Evolutionary conservation across 345 rosid species (phyloP).

Genomic region (Corchorus olitorius): DNA sequence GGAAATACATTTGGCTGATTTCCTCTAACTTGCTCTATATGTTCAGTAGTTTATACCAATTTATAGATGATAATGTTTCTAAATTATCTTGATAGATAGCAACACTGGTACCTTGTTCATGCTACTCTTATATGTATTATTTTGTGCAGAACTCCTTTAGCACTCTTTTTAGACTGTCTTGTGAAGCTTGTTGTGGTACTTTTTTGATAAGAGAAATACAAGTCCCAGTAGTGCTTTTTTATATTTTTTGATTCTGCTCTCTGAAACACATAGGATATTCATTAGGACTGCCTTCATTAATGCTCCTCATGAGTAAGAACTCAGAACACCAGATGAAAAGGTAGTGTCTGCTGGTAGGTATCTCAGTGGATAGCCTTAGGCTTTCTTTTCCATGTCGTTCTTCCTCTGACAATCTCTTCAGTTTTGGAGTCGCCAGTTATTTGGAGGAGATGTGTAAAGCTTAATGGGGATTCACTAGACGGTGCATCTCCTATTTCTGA

Average conservation of each 20-base stretch:
- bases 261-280: neutral
- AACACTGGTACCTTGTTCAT: neutral
- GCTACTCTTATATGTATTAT: neutral
- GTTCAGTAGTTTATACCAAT: neutral
- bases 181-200: neutral
- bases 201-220: too few species aligned
- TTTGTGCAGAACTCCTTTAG: neutral
- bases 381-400: neutral
- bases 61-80: neutral
- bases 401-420: neutral
- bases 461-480: neutral
- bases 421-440: neutral
- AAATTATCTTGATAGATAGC: neutral
- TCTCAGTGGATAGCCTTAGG: neutral
- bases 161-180: neutral
- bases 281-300: neutral
- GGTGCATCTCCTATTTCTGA: neutral
- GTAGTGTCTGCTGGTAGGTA: neutral
- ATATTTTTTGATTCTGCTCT: neutral
- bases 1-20: neutral
- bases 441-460: constrained; percentile 1
- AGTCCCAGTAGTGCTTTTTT: neutral
- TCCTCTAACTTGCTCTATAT: neutral
- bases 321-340: too few species aligned
- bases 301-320: neutral